Base-by-base conservation (phyloP, 2,329 filamentous ascomycete genomes). In the Aphanoascus verrucosus region DNA sequence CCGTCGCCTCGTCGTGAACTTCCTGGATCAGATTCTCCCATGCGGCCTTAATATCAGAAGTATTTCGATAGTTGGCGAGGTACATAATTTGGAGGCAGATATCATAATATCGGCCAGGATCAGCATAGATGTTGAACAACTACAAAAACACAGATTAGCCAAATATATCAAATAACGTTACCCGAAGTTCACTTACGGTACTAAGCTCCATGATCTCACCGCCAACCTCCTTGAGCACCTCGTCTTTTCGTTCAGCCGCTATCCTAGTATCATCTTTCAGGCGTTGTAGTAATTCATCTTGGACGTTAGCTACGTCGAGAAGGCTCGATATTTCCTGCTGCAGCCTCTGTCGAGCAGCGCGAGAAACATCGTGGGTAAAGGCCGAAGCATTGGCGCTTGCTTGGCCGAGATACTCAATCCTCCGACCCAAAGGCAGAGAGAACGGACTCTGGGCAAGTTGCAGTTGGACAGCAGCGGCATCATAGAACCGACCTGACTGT, bases 321-420 rank as follows among this genome's bases (percentile, higher is more conserved):
- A 94, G 76, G 60, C 93, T 89, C 2, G 83, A 83, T 20, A 96
- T 86, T 57, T 88, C 83, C 62, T 94, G 87, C 54, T 91, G 80
- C 28, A 97, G 76, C 56, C 89, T 78, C 67, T 96, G 93, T 66
- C 93, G 86, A 56, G 84, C 81, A 63, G 91, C 86, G 48, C 88
- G 80, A 59, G 83, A 82, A 58, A 94, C 78, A 23, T 88, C 86
- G 5, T 81, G 79, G 15, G 86, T 88, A 57, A 85, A 80, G 12
- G 91, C 90, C 40, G 86, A 94, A 37, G 90, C 90, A 65, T 97
- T 97, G 9, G 88, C 88, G 69, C 93, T 91, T 54, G 94, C 93
- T 57, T 86, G 81, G 59, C 88, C 93, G 20, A 98, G 82, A 61
- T 97, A 87, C 58, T 86, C 86, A 61, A 98, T 93, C 41, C 93